A percentile compares a stretch with the other conserved stretches of the same genome.
Evolutionary conservation across 2,329 filamentous ascomycete species (phyloP).

Genomic region (Fusarium sulawesiense): DNA sequence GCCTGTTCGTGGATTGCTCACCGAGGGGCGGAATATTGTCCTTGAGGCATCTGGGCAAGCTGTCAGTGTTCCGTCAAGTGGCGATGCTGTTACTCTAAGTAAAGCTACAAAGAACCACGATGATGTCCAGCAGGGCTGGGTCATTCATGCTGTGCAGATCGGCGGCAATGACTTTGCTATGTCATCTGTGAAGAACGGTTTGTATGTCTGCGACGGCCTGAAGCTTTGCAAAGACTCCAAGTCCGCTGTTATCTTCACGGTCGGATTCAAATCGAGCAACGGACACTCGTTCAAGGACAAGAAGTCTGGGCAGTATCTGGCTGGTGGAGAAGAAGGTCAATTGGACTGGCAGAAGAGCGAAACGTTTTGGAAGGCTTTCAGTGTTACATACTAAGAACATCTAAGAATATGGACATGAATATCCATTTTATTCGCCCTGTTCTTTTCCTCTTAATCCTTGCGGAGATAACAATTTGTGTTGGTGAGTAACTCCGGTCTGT

Average conservation of each 20-base stretch:
- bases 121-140: constrained; percentile 1
- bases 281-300: neutral
- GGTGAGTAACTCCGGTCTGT: neutral
- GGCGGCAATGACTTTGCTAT: neutral
- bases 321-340: neutral
- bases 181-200: neutral
- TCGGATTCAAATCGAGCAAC: neutral
- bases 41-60: neutral
- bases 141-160: neutral
- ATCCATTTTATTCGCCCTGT: fast-evolving
- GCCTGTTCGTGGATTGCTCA: constrained; percentile 1
- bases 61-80: neutral
- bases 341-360: neutral
- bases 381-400: neutral
- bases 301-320: neutral
- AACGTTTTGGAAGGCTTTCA: neutral
- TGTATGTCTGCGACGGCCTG: neutral
- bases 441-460: fast-evolving
- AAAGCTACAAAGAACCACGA: neutral
- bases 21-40: neutral
- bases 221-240: neutral
- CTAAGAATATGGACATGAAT: neutral
- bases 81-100: neutral
- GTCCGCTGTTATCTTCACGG: neutral
- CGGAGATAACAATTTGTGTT: neutral